Conservation (phyloP, 2,329 filamentous ascomycete species). For the Aspergillus sp. region DNA sequence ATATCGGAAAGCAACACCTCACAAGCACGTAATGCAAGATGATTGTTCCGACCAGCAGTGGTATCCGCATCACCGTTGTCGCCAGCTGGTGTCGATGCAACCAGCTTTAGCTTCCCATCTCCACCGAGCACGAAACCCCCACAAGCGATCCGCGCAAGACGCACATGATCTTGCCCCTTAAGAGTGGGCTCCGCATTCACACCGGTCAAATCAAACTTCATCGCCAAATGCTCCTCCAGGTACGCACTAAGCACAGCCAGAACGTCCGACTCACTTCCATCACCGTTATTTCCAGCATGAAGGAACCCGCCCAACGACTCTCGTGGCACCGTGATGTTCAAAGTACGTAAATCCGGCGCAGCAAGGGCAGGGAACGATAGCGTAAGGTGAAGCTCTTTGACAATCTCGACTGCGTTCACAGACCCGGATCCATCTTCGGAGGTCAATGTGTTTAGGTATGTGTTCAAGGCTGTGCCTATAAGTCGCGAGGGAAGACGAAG, state of each 20-base stretch:
- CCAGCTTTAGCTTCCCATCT: constrained; percentile 43
- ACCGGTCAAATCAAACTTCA: constrained; percentile 37
- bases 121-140: constrained; percentile 41
- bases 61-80: constrained; percentile 21
- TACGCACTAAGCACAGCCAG: constrained; percentile 36
- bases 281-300: constrained; percentile 6
- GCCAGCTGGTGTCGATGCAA: constrained; percentile 25
- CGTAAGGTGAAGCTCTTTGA: constrained; percentile 44
- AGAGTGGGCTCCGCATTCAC: neutral
- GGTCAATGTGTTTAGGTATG: constrained; percentile 27
- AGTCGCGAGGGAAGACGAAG: constrained; percentile 48
- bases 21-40: constrained; percentile 32
- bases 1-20: constrained; percentile 35
- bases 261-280: constrained; percentile 16
- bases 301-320: constrained; percentile 27
- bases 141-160: constrained; percentile 41
- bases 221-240: constrained; percentile 41
- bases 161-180: constrained; percentile 29
- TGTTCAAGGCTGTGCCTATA: constrained; percentile 48
- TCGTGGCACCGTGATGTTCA: constrained; percentile 40
- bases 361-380: constrained; percentile 39
- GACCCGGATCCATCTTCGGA: neutral
- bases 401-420: constrained; percentile 29
- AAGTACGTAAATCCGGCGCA: constrained; percentile 35
- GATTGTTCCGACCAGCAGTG: constrained; percentile 21